phyloP scores from a whole-genome alignment of 495 filamentous ascomycete genomes.

The Penicillium steckii region DNA sequence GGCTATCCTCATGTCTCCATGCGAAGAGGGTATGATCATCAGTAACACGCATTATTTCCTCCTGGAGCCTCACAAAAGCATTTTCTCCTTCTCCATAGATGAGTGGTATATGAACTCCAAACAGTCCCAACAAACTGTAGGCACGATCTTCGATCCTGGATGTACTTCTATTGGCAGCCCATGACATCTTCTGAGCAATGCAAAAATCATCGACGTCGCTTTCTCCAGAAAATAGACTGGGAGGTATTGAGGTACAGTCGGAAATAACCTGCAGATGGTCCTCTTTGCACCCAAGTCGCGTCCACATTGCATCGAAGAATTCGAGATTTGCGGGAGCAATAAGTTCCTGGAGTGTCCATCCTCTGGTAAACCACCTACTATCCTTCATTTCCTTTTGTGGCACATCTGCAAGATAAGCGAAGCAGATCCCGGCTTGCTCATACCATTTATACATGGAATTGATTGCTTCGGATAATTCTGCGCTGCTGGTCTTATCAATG shows the following conservation, averaged over 20 bases:
- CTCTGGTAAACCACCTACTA: slow-evolving; percentile 23
- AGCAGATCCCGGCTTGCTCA: slow-evolving; percentile 25
- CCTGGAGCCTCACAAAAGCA: slow-evolving; percentile 34
- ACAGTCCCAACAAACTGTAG: slow-evolving; percentile 44
- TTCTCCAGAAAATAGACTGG: not conserved
- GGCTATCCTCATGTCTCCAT: no score
- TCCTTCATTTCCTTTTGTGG: no score
- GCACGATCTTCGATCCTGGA: slow-evolving; percentile 32
- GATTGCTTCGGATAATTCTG: slow-evolving; percentile 34
- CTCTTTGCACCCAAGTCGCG: no score
- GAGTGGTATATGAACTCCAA: slow-evolving; percentile 43
- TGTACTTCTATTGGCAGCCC: not conserved
- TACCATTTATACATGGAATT: slow-evolving; percentile 45
- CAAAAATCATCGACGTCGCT: not conserved
- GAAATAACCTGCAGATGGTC: no score
- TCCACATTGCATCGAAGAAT: slow-evolving; percentile 24
- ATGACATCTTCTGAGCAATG: not conserved
- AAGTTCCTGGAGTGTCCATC: slow-evolving; percentile 29
- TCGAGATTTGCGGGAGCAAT: slow-evolving; percentile 17
- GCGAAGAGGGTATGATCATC: slow-evolving; percentile 9
- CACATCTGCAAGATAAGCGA: slow-evolving; percentile 31
- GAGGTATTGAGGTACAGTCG: not conserved
- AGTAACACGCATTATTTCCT: slow-evolving; percentile 24
- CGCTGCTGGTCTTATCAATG: slow-evolving; percentile 30
- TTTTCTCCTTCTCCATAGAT: slow-evolving; percentile 42